Evolutionary conservation across 805 yeast genomes (phyloP).

Genomic region (Tetrapisispora taiwanensis): DNA sequence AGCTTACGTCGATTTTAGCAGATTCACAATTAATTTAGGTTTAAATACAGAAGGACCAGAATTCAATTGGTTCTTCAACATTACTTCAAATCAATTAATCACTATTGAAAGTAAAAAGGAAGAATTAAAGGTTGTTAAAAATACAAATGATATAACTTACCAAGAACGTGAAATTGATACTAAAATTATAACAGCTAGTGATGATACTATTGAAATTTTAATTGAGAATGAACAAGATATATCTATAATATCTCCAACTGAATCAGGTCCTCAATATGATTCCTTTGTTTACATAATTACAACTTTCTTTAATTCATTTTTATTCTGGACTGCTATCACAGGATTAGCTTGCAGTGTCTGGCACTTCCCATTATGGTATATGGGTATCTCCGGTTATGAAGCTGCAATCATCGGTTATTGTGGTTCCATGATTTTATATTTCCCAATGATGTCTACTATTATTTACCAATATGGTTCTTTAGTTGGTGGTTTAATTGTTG

Average conservation of each 20-base stretch:
- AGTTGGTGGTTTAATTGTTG: slow-evolving; percentile 50
- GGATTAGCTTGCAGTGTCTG: slow-evolving; percentile 80
- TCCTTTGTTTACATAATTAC: slow-evolving; percentile 28
- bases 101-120: neutral
- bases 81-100: neutral
- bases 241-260: slow-evolving; percentile 8
- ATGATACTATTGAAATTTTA: slow-evolving; percentile 16
- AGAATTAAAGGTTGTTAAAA: slow-evolving; percentile 4
- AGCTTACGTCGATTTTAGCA: slow-evolving; percentile 59
- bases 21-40: slow-evolving; percentile 38
- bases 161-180: neutral
- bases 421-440: slow-evolving; percentile 46
- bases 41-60: slow-evolving; percentile 12
- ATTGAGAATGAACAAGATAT: slow-evolving; percentile 17
- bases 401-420: slow-evolving; percentile 48
- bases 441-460: slow-evolving; percentile 31
- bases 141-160: neutral
- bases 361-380: slow-evolving; percentile 96
- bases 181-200: slow-evolving; percentile 2
- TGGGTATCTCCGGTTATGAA: slow-evolving; percentile 96
- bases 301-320: slow-evolving; percentile 49
- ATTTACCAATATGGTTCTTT: slow-evolving; percentile 26
- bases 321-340: slow-evolving; percentile 79
- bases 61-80: slow-evolving; percentile 14
- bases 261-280: slow-evolving; percentile 11